These are phyloP conservation scores for Luffa aegyptiaca DNA, from an alignment of 306 rosid genomes.

Conservation along the genomic window DNA sequence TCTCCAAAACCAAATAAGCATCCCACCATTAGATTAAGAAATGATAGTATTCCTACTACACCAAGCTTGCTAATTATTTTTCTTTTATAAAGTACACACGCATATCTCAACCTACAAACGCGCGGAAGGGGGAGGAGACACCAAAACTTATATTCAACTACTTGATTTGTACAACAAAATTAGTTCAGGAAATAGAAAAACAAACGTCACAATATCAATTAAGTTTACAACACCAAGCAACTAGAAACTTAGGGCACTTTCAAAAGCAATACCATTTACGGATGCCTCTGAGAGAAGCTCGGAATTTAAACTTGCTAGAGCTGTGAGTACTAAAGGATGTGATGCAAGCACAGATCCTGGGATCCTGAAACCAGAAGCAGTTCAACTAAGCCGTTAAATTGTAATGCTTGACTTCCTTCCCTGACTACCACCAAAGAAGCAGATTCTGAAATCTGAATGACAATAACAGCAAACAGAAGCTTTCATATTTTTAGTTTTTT, in stretches of 20 bases:
- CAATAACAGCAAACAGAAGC: neutral
- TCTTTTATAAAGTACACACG: neutral
- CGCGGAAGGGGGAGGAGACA: neutral
- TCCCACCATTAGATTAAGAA: neutral
- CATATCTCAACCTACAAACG: neutral
- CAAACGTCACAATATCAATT: neutral
- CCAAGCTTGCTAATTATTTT: neutral
- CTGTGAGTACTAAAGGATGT: constrained; percentile 87
- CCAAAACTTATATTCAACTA: neutral
- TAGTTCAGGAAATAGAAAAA: neutral
- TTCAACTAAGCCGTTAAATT: neutral
- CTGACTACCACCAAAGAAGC: neutral
- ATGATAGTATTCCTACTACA: neutral
- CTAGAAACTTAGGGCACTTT: neutral
- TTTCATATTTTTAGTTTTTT: neutral
- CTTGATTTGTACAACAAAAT: neutral
- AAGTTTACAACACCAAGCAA: neutral
- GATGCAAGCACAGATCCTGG: constrained; percentile 84
- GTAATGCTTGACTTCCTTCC: neutral
- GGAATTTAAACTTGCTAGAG: constrained; percentile 84
- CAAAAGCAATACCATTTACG: constrained; percentile 62
- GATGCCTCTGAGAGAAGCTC: constrained; percentile 91
- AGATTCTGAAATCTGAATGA: constrained; percentile 1
- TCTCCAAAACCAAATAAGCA: neutral
- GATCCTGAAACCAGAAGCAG: constrained; percentile 53